phyloP scores from a whole-genome alignment of 2,329 filamentous ascomycete genomes.

The Microdochium trichocladiopsis region DNA sequence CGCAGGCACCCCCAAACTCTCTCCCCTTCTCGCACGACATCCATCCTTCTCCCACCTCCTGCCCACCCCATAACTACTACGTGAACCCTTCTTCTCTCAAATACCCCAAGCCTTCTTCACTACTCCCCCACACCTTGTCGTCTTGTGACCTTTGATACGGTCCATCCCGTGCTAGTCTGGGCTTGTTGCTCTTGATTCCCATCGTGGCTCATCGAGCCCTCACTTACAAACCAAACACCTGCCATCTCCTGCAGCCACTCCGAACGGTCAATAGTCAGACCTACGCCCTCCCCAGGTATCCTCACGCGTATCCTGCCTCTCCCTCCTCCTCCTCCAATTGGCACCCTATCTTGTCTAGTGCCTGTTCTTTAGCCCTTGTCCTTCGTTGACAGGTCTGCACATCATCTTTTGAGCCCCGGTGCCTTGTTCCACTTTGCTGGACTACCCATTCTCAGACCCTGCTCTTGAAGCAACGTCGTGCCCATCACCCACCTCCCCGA shows the following conservation, averaged over 20 bases:
- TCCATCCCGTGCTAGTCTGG: background rate
- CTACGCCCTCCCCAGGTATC: background rate
- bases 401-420: background rate
- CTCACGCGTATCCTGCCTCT: background rate
- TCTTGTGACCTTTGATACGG: background rate
- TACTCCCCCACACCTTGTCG: background rate
- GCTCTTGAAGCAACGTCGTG: background rate
- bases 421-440: background rate
- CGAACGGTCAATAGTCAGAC: background rate
- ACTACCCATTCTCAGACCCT: background rate
- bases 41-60: background rate
- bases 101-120: background rate
- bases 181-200: background rate
- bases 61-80: too few species aligned
- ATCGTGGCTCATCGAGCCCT: background rate
- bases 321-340: background rate
- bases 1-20: background rate
- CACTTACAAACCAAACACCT: background rate
- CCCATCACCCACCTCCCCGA: background rate
- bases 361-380: background rate
- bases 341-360: background rate
- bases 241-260: background rate
- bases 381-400: background rate
- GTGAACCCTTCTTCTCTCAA: background rate
- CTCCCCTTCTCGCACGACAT: background rate